Base-by-base conservation (phyloP, 2,329 filamentous ascomycete species). In the Aureobasidium sp. region DNA sequence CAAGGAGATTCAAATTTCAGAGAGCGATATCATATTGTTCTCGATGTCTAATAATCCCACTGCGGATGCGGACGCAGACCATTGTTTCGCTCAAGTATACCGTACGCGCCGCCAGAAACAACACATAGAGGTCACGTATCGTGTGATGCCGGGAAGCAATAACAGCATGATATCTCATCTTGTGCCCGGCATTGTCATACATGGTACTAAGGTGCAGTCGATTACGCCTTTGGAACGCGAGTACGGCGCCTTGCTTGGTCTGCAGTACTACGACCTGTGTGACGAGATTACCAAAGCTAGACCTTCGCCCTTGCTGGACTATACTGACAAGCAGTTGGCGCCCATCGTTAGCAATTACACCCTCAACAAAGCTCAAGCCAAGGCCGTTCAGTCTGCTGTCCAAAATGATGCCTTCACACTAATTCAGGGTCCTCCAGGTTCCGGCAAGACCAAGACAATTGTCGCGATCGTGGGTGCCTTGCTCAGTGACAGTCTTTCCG, bases 391-490 rank as follows among this genome's bases (percentile, higher is more conserved):
- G 66, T 95, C 93, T 59, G 93, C 92, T 13, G 84, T 92, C 62
- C 92, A 96, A 70, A 99, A 99, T 68, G 94, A 97, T 75, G 95
- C 91, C 0, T 99, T 99, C 71, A 97, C 94, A 3, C 79, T 99
- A 64, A 91, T 99, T 68, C 94, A 99, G 77, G 94, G 89, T 61
- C 94, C 94, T 56, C 94, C 94, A 1, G 94, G 94, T 74, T 97
- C 94, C 4, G 94, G 93, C 71, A 99, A 99, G 78, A 99, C 94
- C 0, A 99, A 99, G 74, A 99, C 94, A 0, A 99, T 99, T 64
- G 85, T 96, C 62, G 94, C 93, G 36, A 95, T 99, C 80, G 92
- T 97, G 27, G 94, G 94, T 39, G 90, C 91, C 41, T 79, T 99
- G 17, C 75, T 96, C 48, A 89, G 86, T 6, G 82, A 84, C 42